Conservation (phyloP, 192 early-diverging fungal genomes). For the Linderina pennispora region DNA sequence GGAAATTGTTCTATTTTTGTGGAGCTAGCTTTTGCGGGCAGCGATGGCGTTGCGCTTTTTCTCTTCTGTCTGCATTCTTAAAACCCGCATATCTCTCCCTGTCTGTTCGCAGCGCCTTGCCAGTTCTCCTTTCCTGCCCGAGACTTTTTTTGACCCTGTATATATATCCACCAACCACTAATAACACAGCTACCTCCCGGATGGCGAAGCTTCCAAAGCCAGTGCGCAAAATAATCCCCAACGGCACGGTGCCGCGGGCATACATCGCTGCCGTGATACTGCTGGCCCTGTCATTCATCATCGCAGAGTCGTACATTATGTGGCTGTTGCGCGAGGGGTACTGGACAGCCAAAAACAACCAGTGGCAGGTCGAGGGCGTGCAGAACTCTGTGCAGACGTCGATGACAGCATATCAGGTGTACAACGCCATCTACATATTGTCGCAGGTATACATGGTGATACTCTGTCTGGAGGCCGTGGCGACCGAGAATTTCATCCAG, state of each 20-base stretch:
- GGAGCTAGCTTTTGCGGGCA: too few relatives aligned
- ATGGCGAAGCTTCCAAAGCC: too few relatives aligned
- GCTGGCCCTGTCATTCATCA: constrained; percentile 28
- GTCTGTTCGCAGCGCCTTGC: too few relatives aligned
- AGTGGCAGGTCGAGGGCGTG: constrained; percentile 31
- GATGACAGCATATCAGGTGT: constrained; percentile 36
- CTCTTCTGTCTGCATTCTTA: too few relatives aligned
- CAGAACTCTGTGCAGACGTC: constrained; percentile 29
- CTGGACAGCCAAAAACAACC: constrained; percentile 2
- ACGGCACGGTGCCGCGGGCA: constrained; percentile 15
- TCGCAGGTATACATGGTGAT: constrained; percentile 39
- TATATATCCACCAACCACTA: too few relatives aligned
- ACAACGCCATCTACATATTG: constrained; percentile 40
- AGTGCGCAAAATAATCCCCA: constrained; percentile 7
- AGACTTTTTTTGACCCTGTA: too few relatives aligned
- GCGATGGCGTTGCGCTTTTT: too few relatives aligned
- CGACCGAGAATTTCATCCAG: constrained; percentile 38
- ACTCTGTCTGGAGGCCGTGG: constrained; percentile 33
- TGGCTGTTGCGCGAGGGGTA: constrained; percentile 16
- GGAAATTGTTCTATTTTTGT: too few relatives aligned
- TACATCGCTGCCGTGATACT: constrained; percentile 19
- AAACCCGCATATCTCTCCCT: too few relatives aligned
- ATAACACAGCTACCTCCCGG: too few relatives aligned
- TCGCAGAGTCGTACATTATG: constrained; percentile 36
- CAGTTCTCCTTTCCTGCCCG: too few relatives aligned